Evolutionary conservation across 2,329 filamentous ascomycete species (phyloP).

Genomic region (Teratosphaeria nubilosa): DNA sequence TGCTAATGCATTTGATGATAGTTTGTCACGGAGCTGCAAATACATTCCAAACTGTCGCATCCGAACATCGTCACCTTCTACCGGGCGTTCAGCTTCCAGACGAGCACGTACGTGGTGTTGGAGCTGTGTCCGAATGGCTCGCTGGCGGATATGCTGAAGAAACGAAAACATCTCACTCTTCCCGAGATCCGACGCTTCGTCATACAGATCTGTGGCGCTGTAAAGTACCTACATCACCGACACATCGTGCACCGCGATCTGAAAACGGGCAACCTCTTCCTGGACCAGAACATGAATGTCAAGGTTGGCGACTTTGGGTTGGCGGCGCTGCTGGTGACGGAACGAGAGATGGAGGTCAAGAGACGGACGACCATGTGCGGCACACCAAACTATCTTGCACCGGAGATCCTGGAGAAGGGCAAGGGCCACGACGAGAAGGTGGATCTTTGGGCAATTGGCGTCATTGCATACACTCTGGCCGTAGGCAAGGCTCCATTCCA

Average conservation of each 20-base stretch:
- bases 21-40: constrained; percentile 80
- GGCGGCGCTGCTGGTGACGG: constrained; percentile 81
- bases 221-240: constrained; percentile 94
- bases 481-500: constrained; percentile 96
- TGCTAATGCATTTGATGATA: constrained; percentile 24
- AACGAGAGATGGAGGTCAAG: constrained; percentile 72
- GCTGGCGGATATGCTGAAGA: constrained; percentile 95
- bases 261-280: constrained; percentile 96
- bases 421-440: constrained; percentile 96
- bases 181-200: constrained; percentile 91
- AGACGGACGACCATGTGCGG: constrained; percentile 90
- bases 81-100: constrained; percentile 81
- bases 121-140: constrained; percentile 94
- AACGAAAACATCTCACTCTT: constrained; percentile 78
- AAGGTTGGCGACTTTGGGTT: constrained; percentile 97
- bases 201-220: constrained; percentile 88
- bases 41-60: constrained; percentile 95
- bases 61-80: constrained; percentile 94
- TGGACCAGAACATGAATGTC: constrained; percentile 90
- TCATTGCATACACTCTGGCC: constrained; percentile 97
- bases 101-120: constrained; percentile 84
- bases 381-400: constrained; percentile 96
- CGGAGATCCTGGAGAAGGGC: constrained; percentile 90
- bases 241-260: constrained; percentile 94
- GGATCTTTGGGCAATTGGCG: constrained; percentile 94